These are phyloP conservation scores for Fusarium zealandicum DNA, from an alignment of 2,329 filamentous ascomycete genomes.

Conservation along the genomic window DNA sequence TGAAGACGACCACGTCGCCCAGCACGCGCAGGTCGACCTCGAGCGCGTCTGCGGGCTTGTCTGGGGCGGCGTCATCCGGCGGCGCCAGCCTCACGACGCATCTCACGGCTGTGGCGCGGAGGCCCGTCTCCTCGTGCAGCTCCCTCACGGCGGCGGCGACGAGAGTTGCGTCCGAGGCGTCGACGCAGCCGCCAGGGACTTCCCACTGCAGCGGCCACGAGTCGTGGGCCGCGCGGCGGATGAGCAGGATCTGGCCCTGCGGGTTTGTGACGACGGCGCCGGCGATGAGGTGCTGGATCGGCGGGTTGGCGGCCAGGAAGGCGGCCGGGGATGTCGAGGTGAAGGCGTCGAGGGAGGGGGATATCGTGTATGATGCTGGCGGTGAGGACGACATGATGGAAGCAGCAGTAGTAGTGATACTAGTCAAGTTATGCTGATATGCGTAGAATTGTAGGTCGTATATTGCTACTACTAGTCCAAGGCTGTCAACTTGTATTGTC, in stretches of 20 bases:
- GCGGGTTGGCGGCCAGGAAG: slow-evolving; percentile 30
- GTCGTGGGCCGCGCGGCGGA: slow-evolving; percentile 39
- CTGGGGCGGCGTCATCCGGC: background rate
- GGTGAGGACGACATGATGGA: slow-evolving; percentile 10
- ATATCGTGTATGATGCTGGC: slow-evolving; percentile 24
- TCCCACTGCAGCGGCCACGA: slow-evolving; percentile 41
- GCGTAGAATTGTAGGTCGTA: too few species aligned
- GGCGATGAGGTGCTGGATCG: slow-evolving; percentile 36
- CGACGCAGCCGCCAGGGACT: slow-evolving; percentile 38
- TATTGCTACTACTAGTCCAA: too few species aligned
- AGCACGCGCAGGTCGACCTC: slow-evolving; percentile 34
- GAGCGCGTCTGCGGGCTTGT: slow-evolving; percentile 8
- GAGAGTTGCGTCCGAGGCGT: slow-evolving; percentile 29
- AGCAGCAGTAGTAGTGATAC: background rate
- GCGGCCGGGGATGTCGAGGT: slow-evolving; percentile 13
- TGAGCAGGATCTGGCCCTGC: slow-evolving; percentile 31
- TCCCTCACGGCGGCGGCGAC: slow-evolving; percentile 50
- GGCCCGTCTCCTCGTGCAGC: slow-evolving; percentile 55
- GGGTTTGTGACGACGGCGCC: slow-evolving; percentile 36
- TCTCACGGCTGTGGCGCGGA: slow-evolving; percentile 43
- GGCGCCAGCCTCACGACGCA: slow-evolving; percentile 27
- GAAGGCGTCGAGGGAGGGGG: slow-evolving; percentile 28
- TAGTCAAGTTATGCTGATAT: too few species aligned
- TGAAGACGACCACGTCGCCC: slow-evolving; percentile 36
- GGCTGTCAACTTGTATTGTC: too few species aligned